Evolutionary conservation across 768 basidiomycete genomes (phyloP).

Genomic region (Rhizopogon vinicolor): DNA sequence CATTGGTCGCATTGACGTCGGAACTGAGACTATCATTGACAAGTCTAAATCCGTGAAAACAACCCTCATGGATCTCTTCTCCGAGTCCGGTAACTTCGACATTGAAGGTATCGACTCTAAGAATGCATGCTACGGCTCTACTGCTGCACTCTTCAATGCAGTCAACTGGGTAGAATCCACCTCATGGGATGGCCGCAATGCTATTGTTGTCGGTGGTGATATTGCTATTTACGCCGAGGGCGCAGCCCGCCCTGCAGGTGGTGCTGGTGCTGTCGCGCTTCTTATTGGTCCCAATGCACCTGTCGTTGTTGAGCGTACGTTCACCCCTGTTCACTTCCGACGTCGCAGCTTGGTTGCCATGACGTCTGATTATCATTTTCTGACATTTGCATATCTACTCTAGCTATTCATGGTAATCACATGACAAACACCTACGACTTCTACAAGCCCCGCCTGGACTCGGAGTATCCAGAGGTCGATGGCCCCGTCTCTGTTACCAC

Average conservation of each 20-base stretch:
- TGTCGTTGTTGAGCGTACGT: constrained; percentile 90
- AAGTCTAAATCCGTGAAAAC: constrained; percentile 99
- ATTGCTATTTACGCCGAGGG: constrained; percentile 99
- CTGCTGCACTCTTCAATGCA: constrained; percentile 97
- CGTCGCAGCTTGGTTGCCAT: constrained; percentile 25
- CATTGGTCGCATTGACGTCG: constrained; percentile 96
- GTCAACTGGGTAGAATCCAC: constrained; percentile 97
- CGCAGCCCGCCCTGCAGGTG: constrained; percentile 90
- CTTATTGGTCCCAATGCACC: constrained; percentile 97
- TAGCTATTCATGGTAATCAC: constrained; percentile 93
- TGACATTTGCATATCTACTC: constrained; percentile 5
- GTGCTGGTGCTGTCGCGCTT: constrained; percentile 93
- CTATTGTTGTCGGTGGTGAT: constrained; percentile 94
- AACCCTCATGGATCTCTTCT: constrained; percentile 96
- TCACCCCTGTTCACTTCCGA: constrained; percentile 32
- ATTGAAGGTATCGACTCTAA: constrained; percentile 99
- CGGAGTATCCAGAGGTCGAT: constrained; percentile 95
- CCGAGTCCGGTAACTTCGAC: constrained; percentile 87
- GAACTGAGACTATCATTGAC: constrained; percentile 99
- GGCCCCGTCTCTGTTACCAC: constrained; percentile 95
- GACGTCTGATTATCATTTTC: not conserved
- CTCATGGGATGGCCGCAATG: constrained; percentile 97
- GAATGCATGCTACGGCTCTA: constrained; percentile 99
- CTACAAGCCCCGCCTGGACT: constrained; percentile 96
- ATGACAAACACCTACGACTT: constrained; percentile 99